Base-by-base conservation (phyloP, 2,329 filamentous ascomycete species). In the Fusarium kyushuense region DNA sequence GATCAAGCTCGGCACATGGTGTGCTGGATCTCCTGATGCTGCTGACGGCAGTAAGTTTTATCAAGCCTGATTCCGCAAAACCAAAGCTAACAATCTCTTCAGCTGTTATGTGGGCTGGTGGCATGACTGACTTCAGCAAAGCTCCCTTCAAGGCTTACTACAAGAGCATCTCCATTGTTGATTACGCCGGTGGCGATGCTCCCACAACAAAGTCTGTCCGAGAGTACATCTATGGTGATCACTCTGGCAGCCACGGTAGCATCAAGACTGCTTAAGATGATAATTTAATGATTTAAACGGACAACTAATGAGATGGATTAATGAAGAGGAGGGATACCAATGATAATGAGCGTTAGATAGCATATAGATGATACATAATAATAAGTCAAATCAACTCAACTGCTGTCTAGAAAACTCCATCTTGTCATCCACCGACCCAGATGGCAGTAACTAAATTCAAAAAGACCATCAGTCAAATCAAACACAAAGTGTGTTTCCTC, bases 1-100 rank as follows among this genome's bases (percentile, higher is more conserved):
- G 77, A 76, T 92, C 75, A 90, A 89, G 78, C 79, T 93, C 33
- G 90, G 91, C 65, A 85, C 86, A 69, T 92, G 90, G 89, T 85
- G 87, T 40, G 87, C 82, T 41, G 87, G 87, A 40, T 79, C 84
- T 70, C 78, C 80, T 48, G 78, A 80, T 57, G 91, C 93, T 69
- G 76, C 86, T 17, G 77, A 86, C 54, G 93, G 93, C 58, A 96
- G 40, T 42, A 42, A 42, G 40, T 42, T n/a, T 12, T 42, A n/a
- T 17, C 5, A 14, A n/a, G 25, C 2, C 9, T 42, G 4, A 42
- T 11, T 16, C 5, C 9, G 16, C 14, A 17, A 27, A 42, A 25
- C 14, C 3, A 17, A 41, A n/a, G 21, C 23, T 42, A 42, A 42
- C 40, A 42, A 42, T 7, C 2, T 41, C 12, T 21, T 25, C 10